Evolutionary conservation across 306 rosid species (phyloP).

Genomic region (Fragaria ananassa): DNA sequence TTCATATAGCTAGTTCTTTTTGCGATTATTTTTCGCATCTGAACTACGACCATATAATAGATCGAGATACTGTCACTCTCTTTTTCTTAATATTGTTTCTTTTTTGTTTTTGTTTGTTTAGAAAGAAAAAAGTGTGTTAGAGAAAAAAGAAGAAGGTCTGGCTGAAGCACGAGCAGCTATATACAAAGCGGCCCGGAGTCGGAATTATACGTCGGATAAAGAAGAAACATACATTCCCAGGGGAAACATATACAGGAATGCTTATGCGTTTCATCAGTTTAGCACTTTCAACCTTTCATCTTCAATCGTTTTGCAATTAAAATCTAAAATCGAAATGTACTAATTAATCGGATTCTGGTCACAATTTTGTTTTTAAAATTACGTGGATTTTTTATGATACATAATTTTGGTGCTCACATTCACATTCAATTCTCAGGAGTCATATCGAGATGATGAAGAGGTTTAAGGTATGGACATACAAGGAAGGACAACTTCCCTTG

Average conservation of each 20-base stretch:
- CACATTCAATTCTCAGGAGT: slow-evolving; percentile 35
- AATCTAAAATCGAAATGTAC: neutral
- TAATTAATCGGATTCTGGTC: neutral
- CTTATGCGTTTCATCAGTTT: slow-evolving; percentile 37
- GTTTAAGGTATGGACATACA: slow-evolving; percentile 70
- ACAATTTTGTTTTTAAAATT: neutral
- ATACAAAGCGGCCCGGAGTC: slow-evolving; percentile 24
- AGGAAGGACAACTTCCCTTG: slow-evolving; percentile 72
- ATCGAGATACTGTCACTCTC: neutral
- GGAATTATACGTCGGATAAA: slow-evolving; percentile 40
- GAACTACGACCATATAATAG: neutral
- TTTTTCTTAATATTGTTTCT: neutral
- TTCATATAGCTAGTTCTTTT: too few relatives aligned
- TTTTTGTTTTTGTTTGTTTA: neutral
- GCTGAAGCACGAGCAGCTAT: slow-evolving; percentile 55
- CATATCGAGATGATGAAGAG: slow-evolving; percentile 73
- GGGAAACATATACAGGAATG: slow-evolving; percentile 56
- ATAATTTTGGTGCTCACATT: neutral
- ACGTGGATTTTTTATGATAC: neutral
- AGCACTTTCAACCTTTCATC: slow-evolving; percentile 3
- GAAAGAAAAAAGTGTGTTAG: slow-evolving; percentile 14
- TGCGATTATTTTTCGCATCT: neutral
- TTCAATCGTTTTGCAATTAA: neutral
- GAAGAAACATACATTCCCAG: slow-evolving; percentile 49
- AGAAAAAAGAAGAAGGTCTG: slow-evolving; percentile 50